Conservation (phyloP, 2,329 filamentous ascomycete genomes). For the Diaporthe capsici region DNA sequence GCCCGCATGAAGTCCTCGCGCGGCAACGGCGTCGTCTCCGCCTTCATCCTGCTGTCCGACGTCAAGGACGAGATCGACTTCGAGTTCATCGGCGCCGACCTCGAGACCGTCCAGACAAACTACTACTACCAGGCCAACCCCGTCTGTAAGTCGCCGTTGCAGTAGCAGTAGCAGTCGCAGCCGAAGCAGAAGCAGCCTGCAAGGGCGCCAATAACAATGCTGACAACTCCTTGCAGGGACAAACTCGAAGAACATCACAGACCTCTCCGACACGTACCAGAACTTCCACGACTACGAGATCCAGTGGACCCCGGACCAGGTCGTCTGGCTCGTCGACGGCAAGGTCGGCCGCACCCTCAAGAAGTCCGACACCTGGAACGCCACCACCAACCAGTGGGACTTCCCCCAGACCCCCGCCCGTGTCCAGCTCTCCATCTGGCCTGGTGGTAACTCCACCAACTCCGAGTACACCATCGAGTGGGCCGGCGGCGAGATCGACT, state of each 20-base stretch:
- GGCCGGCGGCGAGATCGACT: conserved; percentile 93
- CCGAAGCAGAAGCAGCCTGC: too few relatives aligned
- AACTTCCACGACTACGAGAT: conserved; percentile 93
- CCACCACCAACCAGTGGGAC: conserved; percentile 82
- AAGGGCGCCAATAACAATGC: conserved; percentile 14
- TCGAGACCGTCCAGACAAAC: conserved; percentile 88
- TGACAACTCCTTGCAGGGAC: conserved; percentile 66
- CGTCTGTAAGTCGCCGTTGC: conserved; percentile 75
- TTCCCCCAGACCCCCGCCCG: conserved; percentile 94
- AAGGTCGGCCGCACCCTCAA: conserved; percentile 80
- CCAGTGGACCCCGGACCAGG: conserved; percentile 88
- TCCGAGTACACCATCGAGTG: conserved; percentile 88
- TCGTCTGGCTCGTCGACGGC: conserved; percentile 92
- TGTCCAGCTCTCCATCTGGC: conserved; percentile 96
- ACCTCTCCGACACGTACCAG: conserved; percentile 76
- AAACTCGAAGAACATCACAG: conserved; percentile 79
- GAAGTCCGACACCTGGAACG: conserved; percentile 87
- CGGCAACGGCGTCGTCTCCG: conserved; percentile 92
- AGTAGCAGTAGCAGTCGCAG: too few relatives aligned
- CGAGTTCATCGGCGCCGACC: conserved; percentile 89
- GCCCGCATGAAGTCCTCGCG: conserved; percentile 87
- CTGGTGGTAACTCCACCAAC: conserved; percentile 85
- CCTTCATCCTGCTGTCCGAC: conserved; percentile 95
- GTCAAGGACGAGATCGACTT: conserved; percentile 99
- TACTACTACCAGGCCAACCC: conserved; percentile 97